phyloP scores from a whole-genome alignment of 805 yeast species.

The Grigorovia humatica region DNA sequence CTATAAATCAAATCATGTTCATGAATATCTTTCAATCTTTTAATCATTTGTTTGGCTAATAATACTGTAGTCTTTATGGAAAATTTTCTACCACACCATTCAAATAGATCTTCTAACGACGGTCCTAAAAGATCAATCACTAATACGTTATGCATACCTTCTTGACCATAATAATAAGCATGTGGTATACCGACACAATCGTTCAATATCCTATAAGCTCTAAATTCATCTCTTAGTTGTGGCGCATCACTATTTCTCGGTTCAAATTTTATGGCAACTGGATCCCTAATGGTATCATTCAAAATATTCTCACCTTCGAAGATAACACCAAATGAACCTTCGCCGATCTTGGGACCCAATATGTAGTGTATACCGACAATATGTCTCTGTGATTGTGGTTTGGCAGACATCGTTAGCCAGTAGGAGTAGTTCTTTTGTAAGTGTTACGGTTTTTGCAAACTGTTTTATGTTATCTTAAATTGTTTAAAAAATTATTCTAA shows the following conservation, averaged over 20 bases:
- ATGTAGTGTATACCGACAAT: conserved; percentile 54
- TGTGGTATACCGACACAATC: conserved; percentile 69
- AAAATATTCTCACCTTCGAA: conserved; percentile 72
- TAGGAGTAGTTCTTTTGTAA: too few relatives aligned
- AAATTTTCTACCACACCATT: conserved; percentile 77
- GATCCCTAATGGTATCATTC: conserved; percentile 28
- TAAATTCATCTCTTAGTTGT: conserved; percentile 69
- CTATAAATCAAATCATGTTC: conserved; percentile 68
- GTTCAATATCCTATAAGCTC: conserved; percentile 63
- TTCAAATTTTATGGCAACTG: conserved; percentile 73
- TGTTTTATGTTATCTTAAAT: too few relatives aligned
- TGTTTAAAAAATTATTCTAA: too few relatives aligned
- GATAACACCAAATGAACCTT: conserved; percentile 78
- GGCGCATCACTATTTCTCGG: conserved; percentile 78
- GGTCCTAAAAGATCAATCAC: conserved; percentile 74
- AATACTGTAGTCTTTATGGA: conserved; percentile 63
- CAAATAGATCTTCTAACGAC: conserved; percentile 71
- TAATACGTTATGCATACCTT: conserved; percentile 68
- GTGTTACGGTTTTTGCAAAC: too few relatives aligned
- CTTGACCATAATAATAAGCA: conserved; percentile 78
- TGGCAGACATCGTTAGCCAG: background rate
- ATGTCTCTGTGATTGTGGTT: conserved; percentile 17
- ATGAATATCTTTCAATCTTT: conserved; percentile 61
- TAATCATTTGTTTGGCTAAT: conserved; percentile 70
- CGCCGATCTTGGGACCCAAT: conserved; percentile 77